Conservation (phyloP, 1,284 basidiomycete genomes). For the Cutaneotrichosporon sp. region DNA sequence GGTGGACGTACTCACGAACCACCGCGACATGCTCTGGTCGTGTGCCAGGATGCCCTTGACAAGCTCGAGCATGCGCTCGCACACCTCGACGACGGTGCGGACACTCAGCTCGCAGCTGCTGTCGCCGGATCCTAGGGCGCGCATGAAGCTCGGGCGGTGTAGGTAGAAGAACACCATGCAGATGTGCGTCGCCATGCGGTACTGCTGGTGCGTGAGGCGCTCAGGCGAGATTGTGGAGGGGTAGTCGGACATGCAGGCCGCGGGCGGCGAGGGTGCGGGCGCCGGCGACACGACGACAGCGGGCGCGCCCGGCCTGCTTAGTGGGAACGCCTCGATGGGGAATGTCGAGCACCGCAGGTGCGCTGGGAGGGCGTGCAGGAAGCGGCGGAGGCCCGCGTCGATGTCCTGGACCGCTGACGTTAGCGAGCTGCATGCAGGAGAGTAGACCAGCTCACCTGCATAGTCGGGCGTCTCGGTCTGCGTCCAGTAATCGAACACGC, state of each 20-base stretch:
- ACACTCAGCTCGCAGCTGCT: conserved; percentile 15
- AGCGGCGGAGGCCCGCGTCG: conserved; percentile 20
- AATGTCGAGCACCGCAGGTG: conserved; percentile 17
- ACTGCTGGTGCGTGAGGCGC: conserved; percentile 21
- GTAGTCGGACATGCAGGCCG: conserved; percentile 12
- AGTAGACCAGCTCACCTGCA: background rate
- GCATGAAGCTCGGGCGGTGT: conserved; percentile 27
- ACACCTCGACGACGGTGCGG: conserved; percentile 23
- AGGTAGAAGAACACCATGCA: conserved; percentile 31
- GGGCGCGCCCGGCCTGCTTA: conserved; percentile 17
- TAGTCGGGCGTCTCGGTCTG: conserved; percentile 16
- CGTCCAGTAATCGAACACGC: conserved; percentile 29
- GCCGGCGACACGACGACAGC: conserved; percentile 15
- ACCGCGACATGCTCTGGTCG: conserved; percentile 24
- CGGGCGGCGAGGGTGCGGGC: background rate
- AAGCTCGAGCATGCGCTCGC: conserved; percentile 24
- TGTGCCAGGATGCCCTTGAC: conserved; percentile 21
- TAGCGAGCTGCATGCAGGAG: background rate
- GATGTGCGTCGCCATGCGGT: conserved; percentile 28
- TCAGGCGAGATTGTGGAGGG: conserved; percentile 13
- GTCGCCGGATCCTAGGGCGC: conserved; percentile 19
- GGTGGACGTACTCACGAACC: conserved; percentile 17
- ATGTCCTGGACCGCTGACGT: conserved; percentile 23
- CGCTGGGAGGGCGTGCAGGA: conserved; percentile 19
- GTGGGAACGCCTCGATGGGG: conserved; percentile 22